A percentile compares a stretch with the other conserved stretches of the same genome.
These are phyloP conservation scores for Geosmithia flava DNA, from an alignment of 2,329 filamentous ascomycete genomes.

Conservation along the genomic window DNA sequence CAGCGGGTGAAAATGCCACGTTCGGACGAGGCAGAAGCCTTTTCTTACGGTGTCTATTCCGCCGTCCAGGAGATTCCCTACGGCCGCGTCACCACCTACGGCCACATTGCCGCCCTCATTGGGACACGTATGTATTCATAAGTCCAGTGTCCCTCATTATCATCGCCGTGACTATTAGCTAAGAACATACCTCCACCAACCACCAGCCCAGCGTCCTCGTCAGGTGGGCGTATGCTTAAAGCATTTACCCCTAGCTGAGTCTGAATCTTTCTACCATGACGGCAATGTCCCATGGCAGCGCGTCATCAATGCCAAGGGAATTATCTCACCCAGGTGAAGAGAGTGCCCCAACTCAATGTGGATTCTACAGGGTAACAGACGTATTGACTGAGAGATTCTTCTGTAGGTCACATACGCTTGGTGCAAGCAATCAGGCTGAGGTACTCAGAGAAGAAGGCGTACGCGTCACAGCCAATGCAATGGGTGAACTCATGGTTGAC, in stretches of 20 bases:
- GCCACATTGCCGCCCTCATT: constrained; percentile 61
- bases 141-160: background rate
- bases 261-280: constrained; percentile 48
- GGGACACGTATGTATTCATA: constrained; percentile 50
- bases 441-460: constrained; percentile 40
- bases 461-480: constrained; percentile 29
- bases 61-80: constrained; percentile 76
- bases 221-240: constrained; percentile 90
- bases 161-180: background rate
- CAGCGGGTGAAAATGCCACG: constrained; percentile 44
- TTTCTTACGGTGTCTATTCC: constrained; percentile 66
- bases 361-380: no score
- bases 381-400: background rate
- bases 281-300: constrained; percentile 88
- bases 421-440: constrained; percentile 34
- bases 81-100: constrained; percentile 81
- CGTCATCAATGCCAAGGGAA: constrained; percentile 77
- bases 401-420: constrained; percentile 34
- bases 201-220: constrained; percentile 54
- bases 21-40: constrained; percentile 62
- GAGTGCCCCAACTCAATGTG: background rate
- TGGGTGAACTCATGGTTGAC: constrained; percentile 40
- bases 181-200: no score
- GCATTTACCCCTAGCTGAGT: constrained; percentile 50
- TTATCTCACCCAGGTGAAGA: constrained; percentile 67